Evolutionary conservation across 2,329 filamentous ascomycete genomes (phyloP), one percentile per base, ranked within the genome.

Genomic region (Xylaria digitata): DNA sequence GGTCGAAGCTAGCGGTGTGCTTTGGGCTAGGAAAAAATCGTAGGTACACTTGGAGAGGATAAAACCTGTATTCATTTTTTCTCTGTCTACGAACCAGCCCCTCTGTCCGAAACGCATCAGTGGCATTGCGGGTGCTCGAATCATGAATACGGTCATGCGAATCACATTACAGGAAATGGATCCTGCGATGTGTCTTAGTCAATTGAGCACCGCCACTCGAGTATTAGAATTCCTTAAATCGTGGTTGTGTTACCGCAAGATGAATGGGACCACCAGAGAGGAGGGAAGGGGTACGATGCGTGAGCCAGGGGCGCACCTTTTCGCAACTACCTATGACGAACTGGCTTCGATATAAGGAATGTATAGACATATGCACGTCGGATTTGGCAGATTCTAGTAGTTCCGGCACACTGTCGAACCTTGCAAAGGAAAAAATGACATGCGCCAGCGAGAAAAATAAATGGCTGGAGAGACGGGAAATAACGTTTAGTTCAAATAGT

Each of bases 301-400:
- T 46, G 26, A 48, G 17, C 40, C 23, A 60, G 55, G 49, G 58
- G 42, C 26, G 32, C n/a, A 30, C 49, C 43, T 54, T 60, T 60
- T 55, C 19, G 49, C 40, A 45, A 61, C 37, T 15, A 40, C 11
- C 9, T 23, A 45, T 57, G 15, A 17, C n/a, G 3, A 19, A 46
- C 11, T 37, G 42, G 40, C 23, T 46, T 34, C 3, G 32, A 56
- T 11, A 3, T 43, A 43, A 43, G 37, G 53, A 30, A 21, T 37
- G 19, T 48, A 54, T 13, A 9, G 26, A 43, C 32, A 49, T 59
- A 59, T 64, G 61, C 65, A 63, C 55, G 64, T 66, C 64, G 59
- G 64, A 58, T 45, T 40, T 55, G 58, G 53, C 46, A 54, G 58
- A 62, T 50, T 56, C 49, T 42, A 55, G 48, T 43, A 34, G 48